These are phyloP conservation scores for Neofusicoccum laricinum DNA, from an alignment of 2,329 filamentous ascomycete genomes.

Conservation along the genomic window DNA sequence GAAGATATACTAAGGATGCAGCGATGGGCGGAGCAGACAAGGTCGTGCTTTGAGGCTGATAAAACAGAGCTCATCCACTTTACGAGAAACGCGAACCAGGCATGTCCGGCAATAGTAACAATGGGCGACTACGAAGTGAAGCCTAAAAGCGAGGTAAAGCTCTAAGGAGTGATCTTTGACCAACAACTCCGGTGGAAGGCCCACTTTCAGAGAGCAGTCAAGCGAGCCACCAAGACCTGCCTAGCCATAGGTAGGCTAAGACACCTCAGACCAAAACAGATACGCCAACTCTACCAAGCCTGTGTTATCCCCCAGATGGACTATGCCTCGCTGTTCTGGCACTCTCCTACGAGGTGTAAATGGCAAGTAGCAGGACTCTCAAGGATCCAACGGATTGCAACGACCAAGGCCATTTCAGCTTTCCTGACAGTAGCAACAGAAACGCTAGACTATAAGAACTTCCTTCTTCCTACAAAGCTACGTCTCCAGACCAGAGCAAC, in stretches of 20 bases:
- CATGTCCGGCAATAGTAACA: neutral
- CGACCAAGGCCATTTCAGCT: neutral
- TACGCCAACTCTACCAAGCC: conserved; percentile 26
- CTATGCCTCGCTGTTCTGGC: conserved; percentile 25
- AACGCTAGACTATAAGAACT: neutral
- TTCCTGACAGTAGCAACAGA: neutral
- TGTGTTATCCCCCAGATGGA: conserved; percentile 24
- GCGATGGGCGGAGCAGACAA: conserved; percentile 24
- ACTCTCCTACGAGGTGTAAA: conserved; percentile 22
- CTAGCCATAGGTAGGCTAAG: conserved; percentile 21
- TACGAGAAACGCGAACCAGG: conserved; percentile 22
- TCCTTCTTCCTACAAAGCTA: neutral
- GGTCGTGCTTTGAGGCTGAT: conserved; percentile 27
- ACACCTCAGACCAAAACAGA: conserved; percentile 23
- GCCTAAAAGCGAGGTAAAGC: conserved; percentile 22
- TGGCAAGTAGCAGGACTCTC: neutral
- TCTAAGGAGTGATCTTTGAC: conserved; percentile 27
- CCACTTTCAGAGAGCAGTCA: conserved; percentile 21
- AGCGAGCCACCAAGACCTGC: conserved; percentile 20
- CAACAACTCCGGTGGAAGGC: conserved; percentile 23
- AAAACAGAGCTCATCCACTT: conserved; percentile 32
- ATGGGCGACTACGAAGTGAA: conserved; percentile 21
- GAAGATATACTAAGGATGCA: neutral
- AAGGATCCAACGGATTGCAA: neutral
- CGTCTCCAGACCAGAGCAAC: neutral